Base-by-base conservation (phyloP, 1,139 yeast genomes). In the Kluyveromyces sp. region DNA sequence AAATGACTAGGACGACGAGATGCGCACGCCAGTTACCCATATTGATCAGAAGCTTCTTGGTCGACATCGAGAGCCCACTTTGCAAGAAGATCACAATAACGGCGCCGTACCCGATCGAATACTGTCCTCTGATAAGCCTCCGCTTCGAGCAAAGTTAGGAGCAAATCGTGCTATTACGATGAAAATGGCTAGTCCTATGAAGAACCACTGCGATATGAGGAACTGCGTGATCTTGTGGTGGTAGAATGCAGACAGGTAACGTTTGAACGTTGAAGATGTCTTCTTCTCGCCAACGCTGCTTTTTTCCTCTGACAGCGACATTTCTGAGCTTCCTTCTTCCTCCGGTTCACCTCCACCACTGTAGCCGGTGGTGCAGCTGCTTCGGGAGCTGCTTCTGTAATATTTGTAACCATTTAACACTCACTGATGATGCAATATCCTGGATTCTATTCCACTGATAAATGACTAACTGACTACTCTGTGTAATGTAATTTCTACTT, bases 21-120 rank as follows among this genome's bases (percentile, higher is more conserved):
- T 89, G 96, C 0, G 94, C 92, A 54, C 95, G 71, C 92, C 94
- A 86, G 58, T 85, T 78, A 1, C 74, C 67, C 64, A 81, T 70
- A 65, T 85, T 85, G 28, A 68, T 69, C 59, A 77, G 50, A 43
- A 89, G 69, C 41, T 77, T 78, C 42, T 68, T 72, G 0, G 95
- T 77, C 32, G 79, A 70, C 81, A 88, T 87, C 28, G 89, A 78
- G 33, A 88, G 65, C 0, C 96, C 96, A 43, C 89, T 81, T 34
- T 86, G 77, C 40, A 89, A 70, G 66, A 89, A 88, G 50, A 88
- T 87, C 41, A 86, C 68, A 0, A 95, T 95, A 15, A 88, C 95
- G 0, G 95, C 95, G 36, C 90, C 89, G 60, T 88, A 89, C 25
- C 83, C 83, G 41, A 89, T 84, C 39, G 86, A 69, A 59, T 85